Evolutionary conservation across 768 basidiomycete genomes (phyloP).

Genomic region (Megacollybia marginata): DNA sequence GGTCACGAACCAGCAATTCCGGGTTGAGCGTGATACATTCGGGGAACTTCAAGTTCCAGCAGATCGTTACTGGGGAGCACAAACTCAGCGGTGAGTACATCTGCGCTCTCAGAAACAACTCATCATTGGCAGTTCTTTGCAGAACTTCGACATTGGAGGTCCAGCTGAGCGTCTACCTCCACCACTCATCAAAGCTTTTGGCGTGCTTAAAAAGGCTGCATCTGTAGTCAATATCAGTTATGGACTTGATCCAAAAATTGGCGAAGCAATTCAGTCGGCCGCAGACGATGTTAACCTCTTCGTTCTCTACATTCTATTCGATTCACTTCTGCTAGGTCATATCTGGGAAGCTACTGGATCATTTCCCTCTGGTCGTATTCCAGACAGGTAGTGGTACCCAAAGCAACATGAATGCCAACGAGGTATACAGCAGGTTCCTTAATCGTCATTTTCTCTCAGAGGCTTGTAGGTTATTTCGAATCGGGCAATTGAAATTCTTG

Average conservation of each 20-base stretch:
- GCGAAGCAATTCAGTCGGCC: conserved; percentile 83
- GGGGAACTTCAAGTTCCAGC: conserved; percentile 87
- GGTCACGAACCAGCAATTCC: conserved; percentile 42
- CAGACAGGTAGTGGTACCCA: conserved; percentile 99
- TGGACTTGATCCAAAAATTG: conserved; percentile 85
- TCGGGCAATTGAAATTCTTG: conserved; percentile 93
- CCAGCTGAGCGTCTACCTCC: conserved; percentile 87
- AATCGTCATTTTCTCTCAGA: background rate
- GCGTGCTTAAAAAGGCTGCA: conserved; percentile 95
- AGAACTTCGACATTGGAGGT: conserved; percentile 99
- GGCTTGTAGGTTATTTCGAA: conserved; percentile 84
- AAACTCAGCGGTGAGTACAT: conserved; percentile 76
- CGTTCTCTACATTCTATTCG: background rate
- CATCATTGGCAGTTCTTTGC: conserved; percentile 56
- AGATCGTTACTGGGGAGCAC: conserved; percentile 95
- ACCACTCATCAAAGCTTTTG: conserved; percentile 97
- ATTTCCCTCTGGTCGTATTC: conserved; percentile 98
- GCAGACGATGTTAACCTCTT: conserved; percentile 74
- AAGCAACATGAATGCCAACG: conserved; percentile 99
- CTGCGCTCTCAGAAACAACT: background rate
- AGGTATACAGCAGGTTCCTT: conserved; percentile 38
- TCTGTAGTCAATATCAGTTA: conserved; percentile 84
- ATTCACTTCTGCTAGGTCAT: conserved; percentile 63
- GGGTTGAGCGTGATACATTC: conserved; percentile 90
- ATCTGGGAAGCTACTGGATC: conserved; percentile 86